Evolutionary conservation across 202 grass and related monocot genomes (phyloP), one percentile per base, ranked within the genome.

Genomic region (Zoysia matrella): DNA sequence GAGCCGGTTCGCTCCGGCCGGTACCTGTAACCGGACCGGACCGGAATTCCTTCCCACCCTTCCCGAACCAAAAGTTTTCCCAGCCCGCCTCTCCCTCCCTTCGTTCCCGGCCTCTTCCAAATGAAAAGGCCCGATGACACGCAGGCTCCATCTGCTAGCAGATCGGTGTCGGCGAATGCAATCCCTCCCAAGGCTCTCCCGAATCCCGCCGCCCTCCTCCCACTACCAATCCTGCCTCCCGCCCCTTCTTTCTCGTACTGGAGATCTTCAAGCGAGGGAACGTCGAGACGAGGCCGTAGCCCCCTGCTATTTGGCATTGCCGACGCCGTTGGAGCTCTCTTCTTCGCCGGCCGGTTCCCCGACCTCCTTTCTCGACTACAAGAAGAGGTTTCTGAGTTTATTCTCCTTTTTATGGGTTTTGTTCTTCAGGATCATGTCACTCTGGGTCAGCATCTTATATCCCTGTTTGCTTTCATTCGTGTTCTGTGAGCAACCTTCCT

Each of bases 51-150:
- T 36, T 61, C 58, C 58, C 58, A 61, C 54, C 54, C n/a, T 58
- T 63, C 60, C 60, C 22, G 60, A 58, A 58, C 60, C 3, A 63
- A 63, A 56, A 63, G 30, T 63, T 63, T 63, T 63, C 60, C 60
- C 60, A 63, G 60, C 60, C 60, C 60, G 60, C 60, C 22, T 11
- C 60, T 63, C 4, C 22, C 11, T 63, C 60, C 60, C 60, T 63
- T 30, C 60, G 11, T 63, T 63, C 60, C 60, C 60, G 11, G 60
- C 60, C 60, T 10, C 18, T 39, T 39, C 60, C 60, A 63, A 63
- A 63, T 63, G 60, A 63, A 58, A 58, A 58, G 56, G 56, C 56
- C 14, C 56, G 4, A 4, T 2, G 13, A 1, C 13, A 4, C 54
- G 30, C 22, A 36, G 30, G 30, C 30, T 6, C 56, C 56, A 18